Conservation (phyloP, 495 filamentous ascomycete genomes). For the Halenospora varia region DNA sequence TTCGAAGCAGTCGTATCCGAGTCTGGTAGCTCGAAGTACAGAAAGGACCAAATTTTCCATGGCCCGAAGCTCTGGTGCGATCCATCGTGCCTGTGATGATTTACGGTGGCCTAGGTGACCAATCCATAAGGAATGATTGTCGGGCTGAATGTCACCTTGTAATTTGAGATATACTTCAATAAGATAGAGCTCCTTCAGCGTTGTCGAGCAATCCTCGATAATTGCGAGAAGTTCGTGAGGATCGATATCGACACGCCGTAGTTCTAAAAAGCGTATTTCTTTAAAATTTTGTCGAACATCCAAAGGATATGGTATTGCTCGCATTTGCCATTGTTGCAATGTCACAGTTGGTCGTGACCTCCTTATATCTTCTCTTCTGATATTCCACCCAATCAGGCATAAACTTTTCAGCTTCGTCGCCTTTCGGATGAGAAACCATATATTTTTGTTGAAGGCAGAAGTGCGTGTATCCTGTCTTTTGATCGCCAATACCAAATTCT, state of each 20-base stretch:
- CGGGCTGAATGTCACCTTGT: neutral
- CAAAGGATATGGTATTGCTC: constrained; percentile 12
- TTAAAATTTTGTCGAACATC: neutral
- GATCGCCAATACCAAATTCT: constrained; percentile 20
- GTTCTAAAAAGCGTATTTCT: constrained; percentile 22
- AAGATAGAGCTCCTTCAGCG: constrained; percentile 24
- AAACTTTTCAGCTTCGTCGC: constrained; percentile 18
- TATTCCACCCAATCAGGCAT: constrained; percentile 25
- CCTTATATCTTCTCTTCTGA: constrained; percentile 19
- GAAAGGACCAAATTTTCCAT: constrained; percentile 17
- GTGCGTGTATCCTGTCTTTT: constrained; percentile 21
- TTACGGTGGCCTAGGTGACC: constrained; percentile 6
- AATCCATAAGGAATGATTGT: constrained; percentile 17
- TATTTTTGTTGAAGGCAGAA: constrained; percentile 9
- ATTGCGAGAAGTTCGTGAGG: constrained; percentile 12
- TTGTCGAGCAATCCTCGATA: constrained; percentile 8
- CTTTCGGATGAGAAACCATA: constrained; percentile 25
- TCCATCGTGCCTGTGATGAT: constrained; percentile 11
- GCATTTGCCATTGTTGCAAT: constrained; percentile 13
- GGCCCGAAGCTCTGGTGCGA: constrained; percentile 18
- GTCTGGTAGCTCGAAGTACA: constrained; percentile 20
- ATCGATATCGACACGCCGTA: constrained; percentile 22
- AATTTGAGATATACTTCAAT: constrained; percentile 26
- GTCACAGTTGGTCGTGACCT: neutral
- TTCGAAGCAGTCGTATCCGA: constrained; percentile 25